Evolutionary conservation across 306 rosid species (phyloP).

Genomic region (Castanospermum australe): DNA sequence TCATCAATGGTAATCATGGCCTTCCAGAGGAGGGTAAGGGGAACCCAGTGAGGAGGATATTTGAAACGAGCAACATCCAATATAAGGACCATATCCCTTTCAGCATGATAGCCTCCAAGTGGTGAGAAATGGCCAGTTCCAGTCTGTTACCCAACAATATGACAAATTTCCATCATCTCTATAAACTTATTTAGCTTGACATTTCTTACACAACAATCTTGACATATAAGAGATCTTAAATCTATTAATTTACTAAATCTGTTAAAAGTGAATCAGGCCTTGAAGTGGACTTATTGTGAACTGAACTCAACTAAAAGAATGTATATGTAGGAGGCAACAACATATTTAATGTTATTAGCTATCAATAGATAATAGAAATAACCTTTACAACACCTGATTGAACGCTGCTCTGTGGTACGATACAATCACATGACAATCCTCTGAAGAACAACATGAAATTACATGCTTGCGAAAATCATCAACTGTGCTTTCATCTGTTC

Average conservation of each 20-base stretch:
- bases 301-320: conserved; percentile 23
- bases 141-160: conserved; percentile 57
- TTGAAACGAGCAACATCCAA: conserved; percentile 96
- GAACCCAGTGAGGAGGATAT: conserved; percentile 99
- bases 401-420: conserved; percentile 68
- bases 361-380: conserved; percentile 5
- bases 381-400: conserved; percentile 60
- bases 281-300: not conserved
- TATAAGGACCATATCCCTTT: conserved; percentile 81
- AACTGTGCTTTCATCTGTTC: conserved; percentile 50
- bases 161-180: conserved; percentile 18
- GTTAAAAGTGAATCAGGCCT: not conserved
- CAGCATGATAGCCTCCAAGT: conserved; percentile 83
- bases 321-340: not conserved
- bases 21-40: conserved; percentile 78
- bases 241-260: not conserved
- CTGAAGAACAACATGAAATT: conserved; percentile 51
- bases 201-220: not conserved
- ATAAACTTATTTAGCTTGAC: not conserved
- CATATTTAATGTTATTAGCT: not conserved
- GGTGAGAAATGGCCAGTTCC: conserved; percentile 96
- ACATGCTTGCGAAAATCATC: conserved; percentile 62
- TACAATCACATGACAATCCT: conserved; percentile 66
- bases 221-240: not conserved
- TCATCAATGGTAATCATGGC: conserved; percentile 72